A percentile compares a stretch with the other conserved stretches of the same genome.
Conservation (phyloP, 306 rosid genomes). For the Senna tora region DNA sequence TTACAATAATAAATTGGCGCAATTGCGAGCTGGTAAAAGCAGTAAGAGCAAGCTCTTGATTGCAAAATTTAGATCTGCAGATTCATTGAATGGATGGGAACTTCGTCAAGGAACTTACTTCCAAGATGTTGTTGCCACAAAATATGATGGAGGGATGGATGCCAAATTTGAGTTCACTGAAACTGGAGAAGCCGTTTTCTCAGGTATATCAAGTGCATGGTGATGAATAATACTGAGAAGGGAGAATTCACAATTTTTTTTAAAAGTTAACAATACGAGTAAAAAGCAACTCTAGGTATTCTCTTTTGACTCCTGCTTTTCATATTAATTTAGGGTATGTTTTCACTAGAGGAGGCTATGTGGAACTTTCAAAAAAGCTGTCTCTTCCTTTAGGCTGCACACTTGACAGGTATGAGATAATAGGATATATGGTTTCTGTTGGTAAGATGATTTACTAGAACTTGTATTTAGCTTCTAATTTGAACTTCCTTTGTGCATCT, state of each 20-base stretch:
- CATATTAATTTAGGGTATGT: constrained; percentile 72
- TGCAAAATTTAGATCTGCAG: constrained; percentile 73
- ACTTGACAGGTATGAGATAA: constrained; percentile 76
- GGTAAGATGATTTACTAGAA: constrained; percentile 3
- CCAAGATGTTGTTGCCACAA: constrained; percentile 80
- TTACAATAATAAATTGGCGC: constrained; percentile 86
- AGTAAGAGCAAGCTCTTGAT: constrained; percentile 89
- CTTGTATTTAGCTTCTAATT: constrained; percentile 25
- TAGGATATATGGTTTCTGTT: constrained; percentile 10
- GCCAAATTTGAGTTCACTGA: constrained; percentile 86
- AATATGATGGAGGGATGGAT: constrained; percentile 99
- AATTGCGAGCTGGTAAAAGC: constrained; percentile 91
- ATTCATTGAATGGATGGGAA: constrained; percentile 85
- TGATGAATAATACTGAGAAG: constrained; percentile 27
- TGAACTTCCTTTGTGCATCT: constrained; percentile 23
- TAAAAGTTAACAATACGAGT: not conserved
- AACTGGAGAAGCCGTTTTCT: constrained; percentile 76
- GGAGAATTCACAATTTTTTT: not conserved
- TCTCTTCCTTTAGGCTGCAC: constrained; percentile 87
- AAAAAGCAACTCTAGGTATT: not conserved
- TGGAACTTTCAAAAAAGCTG: constrained; percentile 83
- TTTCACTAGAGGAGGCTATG: constrained; percentile 90
- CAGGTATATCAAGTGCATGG: constrained; percentile 55
- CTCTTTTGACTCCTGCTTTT: constrained; percentile 8
- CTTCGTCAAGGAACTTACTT: constrained; percentile 86